phyloP scores from a whole-genome alignment of 2,329 filamentous ascomycete species.

The Pyricularia grisea region DNA sequence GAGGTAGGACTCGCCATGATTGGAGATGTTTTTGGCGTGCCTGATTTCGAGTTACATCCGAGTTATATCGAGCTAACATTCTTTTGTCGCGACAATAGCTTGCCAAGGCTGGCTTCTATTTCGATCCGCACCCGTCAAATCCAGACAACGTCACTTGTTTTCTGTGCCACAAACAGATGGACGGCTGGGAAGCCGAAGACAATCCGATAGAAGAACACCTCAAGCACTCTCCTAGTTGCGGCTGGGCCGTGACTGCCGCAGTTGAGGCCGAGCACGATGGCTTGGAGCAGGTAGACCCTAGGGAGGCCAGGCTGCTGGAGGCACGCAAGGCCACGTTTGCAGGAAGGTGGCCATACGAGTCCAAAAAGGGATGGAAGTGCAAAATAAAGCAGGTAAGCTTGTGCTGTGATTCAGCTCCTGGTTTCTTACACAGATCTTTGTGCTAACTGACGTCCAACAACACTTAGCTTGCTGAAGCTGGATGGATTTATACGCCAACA shows the following conservation, averaged over 20 bases:
- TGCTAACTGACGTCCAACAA: neutral
- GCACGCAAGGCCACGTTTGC: slow-evolving; percentile 78
- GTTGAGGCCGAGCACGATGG: slow-evolving; percentile 53
- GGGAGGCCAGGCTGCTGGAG: slow-evolving; percentile 58
- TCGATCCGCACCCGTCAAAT: slow-evolving; percentile 62
- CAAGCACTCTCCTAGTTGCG: slow-evolving; percentile 71
- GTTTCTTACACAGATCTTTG: neutral
- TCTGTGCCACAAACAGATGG: slow-evolving; percentile 71
- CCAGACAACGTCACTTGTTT: slow-evolving; percentile 90
- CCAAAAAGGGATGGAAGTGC: slow-evolving; percentile 80
- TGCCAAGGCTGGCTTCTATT: slow-evolving; percentile 86
- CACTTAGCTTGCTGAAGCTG: slow-evolving; percentile 70
- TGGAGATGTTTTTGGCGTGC: slow-evolving; percentile 21
- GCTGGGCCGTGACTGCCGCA: slow-evolving; percentile 69
- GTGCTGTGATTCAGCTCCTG: neutral
- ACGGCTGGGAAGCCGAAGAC: slow-evolving; percentile 87
- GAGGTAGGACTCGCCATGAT: slow-evolving; percentile 38
- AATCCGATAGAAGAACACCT: slow-evolving; percentile 78
- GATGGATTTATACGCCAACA: slow-evolving; percentile 88
- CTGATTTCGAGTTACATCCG: slow-evolving; percentile 5
- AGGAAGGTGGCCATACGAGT: slow-evolving; percentile 82
- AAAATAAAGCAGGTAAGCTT: slow-evolving; percentile 70
- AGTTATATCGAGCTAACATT: slow-evolving; percentile 9
- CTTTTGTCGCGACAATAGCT: slow-evolving; percentile 43
- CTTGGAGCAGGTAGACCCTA: slow-evolving; percentile 64